Conservation (phyloP, 2,329 filamentous ascomycete species). For the Arthrocladium fulminans region DNA sequence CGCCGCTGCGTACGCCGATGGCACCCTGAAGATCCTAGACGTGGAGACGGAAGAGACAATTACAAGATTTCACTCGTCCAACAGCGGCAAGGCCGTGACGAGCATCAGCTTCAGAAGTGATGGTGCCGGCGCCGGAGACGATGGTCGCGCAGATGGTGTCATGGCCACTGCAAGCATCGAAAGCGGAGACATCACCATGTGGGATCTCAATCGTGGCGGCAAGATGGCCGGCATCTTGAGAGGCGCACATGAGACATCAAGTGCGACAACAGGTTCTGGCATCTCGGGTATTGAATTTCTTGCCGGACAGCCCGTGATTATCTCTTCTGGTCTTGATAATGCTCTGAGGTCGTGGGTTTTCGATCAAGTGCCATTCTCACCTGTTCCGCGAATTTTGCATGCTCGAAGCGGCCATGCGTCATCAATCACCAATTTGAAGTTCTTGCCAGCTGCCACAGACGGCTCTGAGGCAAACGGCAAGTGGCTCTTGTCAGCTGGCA, state of each 20-base stretch:
- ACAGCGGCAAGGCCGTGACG: conserved; percentile 47
- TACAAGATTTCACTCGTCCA: conserved; percentile 34
- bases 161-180: conserved; percentile 80
- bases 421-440: conserved; percentile 71
- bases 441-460: conserved; percentile 80
- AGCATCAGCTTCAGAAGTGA: conserved; percentile 88
- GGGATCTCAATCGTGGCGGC: conserved; percentile 87
- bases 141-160: conserved; percentile 75
- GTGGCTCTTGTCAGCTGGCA: conserved; percentile 84
- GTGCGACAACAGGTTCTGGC: conserved; percentile 54
- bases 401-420: conserved; percentile 80
- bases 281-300: conserved; percentile 86
- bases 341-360: conserved; percentile 95
- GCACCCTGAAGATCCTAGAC: conserved; percentile 71
- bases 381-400: conserved; percentile 76
- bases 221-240: conserved; percentile 78
- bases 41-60: conserved; percentile 67
- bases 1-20: conserved; percentile 76
- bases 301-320: conserved; percentile 74
- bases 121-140: conserved; percentile 74
- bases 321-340: conserved; percentile 89
- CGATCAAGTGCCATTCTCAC: conserved; percentile 81
- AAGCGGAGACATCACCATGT: conserved; percentile 85
- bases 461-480: conserved; percentile 82
- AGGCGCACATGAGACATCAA: conserved; percentile 66